Percentiles rank a stretch among this genome's conserved stretches.
Conservation (phyloP, 140 eudicot species). For the Erigeron philadelphicus region DNA sequence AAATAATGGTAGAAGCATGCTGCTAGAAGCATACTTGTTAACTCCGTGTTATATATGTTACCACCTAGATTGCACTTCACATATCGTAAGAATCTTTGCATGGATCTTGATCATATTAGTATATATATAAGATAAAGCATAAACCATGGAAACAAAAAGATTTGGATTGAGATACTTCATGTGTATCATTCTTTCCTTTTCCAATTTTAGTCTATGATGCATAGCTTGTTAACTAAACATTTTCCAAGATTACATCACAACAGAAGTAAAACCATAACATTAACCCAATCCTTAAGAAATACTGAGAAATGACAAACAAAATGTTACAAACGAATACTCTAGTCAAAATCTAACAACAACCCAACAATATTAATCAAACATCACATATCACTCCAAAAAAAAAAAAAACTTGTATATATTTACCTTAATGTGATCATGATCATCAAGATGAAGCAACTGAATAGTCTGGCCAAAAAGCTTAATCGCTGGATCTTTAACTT, state of each 20-base stretch:
- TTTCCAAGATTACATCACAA: constrained; percentile 3
- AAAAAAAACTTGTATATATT: not conserved
- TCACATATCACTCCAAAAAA: constrained; percentile 5
- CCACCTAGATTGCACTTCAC: not conserved
- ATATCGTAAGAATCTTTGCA: constrained; percentile 7
- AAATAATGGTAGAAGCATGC: no score
- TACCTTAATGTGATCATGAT: constrained; percentile 26
- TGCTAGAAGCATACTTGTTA: no score
- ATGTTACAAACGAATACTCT: not conserved
- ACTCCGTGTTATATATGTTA: no score
- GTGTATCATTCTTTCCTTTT: no score
- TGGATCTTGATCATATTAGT: constrained; percentile 14
- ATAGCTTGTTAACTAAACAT: not conserved
- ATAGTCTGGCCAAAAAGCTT: constrained; percentile 43
- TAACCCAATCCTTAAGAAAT: not conserved
- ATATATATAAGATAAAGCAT: not conserved
- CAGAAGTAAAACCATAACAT: not conserved
- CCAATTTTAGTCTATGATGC: not conserved
- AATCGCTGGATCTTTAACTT: constrained; percentile 36
- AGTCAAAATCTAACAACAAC: constrained; percentile 8
- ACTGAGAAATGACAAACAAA: not conserved
- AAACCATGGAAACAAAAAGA: constrained; percentile 9
- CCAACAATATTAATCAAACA: not conserved
- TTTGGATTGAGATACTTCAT: not conserved
- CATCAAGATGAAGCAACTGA: constrained; percentile 31